These are phyloP conservation scores for Fusarium nygamai DNA, from an alignment of 2,329 filamentous ascomycete genomes.

Conservation along the genomic window DNA sequence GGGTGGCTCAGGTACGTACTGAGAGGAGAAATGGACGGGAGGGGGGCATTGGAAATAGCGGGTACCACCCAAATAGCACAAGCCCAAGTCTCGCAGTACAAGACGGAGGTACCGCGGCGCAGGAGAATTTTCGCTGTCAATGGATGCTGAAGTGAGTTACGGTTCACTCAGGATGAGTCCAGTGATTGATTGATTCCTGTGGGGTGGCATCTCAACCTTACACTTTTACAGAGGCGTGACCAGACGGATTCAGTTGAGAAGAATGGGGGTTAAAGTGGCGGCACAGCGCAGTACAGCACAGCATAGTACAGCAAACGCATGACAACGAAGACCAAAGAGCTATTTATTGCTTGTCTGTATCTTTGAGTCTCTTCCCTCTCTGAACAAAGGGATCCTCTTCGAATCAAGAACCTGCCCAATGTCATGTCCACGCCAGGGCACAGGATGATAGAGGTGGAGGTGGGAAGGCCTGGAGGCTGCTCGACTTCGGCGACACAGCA, in stretches of 20 bases:
- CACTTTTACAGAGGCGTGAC: conserved; percentile 13
- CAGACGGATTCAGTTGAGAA: conserved; percentile 13
- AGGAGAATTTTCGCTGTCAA: conserved; percentile 27
- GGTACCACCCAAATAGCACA: conserved; percentile 14
- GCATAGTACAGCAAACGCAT: neutral
- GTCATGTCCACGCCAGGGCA: conserved; percentile 12
- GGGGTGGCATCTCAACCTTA: conserved; percentile 22
- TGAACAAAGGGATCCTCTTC: neutral
- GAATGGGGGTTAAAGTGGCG: conserved; percentile 18
- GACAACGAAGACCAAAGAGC: neutral
- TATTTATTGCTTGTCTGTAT: conserved; percentile 21
- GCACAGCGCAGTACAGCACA: neutral
- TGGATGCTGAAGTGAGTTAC: neutral
- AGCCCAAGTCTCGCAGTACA: conserved; percentile 40
- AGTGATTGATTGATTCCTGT: conserved; percentile 21
- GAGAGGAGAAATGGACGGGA: neutral
- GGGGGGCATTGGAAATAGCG: conserved; percentile 8
- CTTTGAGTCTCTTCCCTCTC: conserved; percentile 8
- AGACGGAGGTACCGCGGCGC: conserved; percentile 42
- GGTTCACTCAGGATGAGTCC: neutral
- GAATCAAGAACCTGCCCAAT: conserved; percentile 25
- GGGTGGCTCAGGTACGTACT: conserved; percentile 24
- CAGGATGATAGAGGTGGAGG: conserved; percentile 10
- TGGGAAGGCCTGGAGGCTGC: conserved; percentile 19
- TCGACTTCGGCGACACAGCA: conserved; percentile 33